Evolutionary conservation across 1,284 basidiomycete species (phyloP).

Genomic region (Somion occarium): DNA sequence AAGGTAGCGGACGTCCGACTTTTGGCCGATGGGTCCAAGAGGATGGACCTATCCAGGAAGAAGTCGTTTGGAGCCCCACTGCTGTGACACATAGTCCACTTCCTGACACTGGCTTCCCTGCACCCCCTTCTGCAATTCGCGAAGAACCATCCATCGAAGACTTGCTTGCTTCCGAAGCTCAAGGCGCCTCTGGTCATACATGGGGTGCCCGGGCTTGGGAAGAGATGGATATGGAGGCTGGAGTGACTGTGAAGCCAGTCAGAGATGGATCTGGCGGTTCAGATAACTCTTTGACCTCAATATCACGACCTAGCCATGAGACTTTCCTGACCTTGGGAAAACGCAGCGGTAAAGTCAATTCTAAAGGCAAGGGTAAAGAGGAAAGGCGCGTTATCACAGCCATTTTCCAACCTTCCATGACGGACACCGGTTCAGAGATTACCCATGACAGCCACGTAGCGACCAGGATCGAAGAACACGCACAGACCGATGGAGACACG

Average conservation of each 20-base stretch:
- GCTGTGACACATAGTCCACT: constrained; percentile 7
- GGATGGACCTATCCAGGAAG: constrained; percentile 12
- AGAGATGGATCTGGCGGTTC: constrained; percentile 10
- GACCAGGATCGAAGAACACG: background rate
- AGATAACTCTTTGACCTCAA: constrained; percentile 1
- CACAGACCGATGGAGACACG: background rate
- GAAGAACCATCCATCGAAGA: constrained; percentile 47
- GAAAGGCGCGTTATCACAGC: constrained; percentile 29
- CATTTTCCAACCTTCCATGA: constrained; percentile 22
- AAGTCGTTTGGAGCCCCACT: background rate
- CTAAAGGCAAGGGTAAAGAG: constrained; percentile 16
- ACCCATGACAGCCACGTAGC: background rate
- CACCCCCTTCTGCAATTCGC: constrained; percentile 13
- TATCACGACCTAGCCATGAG: constrained; percentile 2
- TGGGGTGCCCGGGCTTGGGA: constrained; percentile 43
- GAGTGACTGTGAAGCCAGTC: constrained; percentile 34
- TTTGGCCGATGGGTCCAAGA: constrained; percentile 17
- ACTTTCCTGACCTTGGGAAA: constrained; percentile 5
- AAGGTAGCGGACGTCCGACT: constrained; percentile 7
- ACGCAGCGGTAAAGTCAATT: constrained; percentile 20
- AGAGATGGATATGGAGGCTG: constrained; percentile 28
- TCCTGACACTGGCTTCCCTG: constrained; percentile 14
- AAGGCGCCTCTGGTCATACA: constrained; percentile 11
- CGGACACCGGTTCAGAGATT: background rate
- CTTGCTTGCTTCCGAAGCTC: constrained; percentile 31